Percentiles rank a stretch among this genome's conserved stretches.
phyloP scores from a whole-genome alignment of 2,329 filamentous ascomycete species.

The Stromatinia cepivora region DNA sequence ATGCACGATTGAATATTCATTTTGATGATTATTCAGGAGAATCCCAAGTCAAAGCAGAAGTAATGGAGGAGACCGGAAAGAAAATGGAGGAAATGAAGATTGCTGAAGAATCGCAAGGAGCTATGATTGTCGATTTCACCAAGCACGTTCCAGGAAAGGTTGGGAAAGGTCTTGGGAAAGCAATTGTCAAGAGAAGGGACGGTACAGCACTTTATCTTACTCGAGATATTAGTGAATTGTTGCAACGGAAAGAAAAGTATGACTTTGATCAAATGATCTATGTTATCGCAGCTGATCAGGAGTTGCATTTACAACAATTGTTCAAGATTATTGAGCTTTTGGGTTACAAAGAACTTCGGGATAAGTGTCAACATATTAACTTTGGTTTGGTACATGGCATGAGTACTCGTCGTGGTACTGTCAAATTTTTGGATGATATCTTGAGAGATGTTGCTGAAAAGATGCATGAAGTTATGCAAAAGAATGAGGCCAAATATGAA shows the following conservation, averaged over 20 bases:
- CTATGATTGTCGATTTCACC: slow-evolving; percentile 70
- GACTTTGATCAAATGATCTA: slow-evolving; percentile 80
- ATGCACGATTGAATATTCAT: slow-evolving; percentile 67
- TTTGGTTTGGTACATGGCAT: slow-evolving; percentile 72
- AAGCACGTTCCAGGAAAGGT: slow-evolving; percentile 65
- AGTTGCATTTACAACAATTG: slow-evolving; percentile 70
- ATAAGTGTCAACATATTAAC: slow-evolving; percentile 71
- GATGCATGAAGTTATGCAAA: slow-evolving; percentile 97
- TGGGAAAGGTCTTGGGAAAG: slow-evolving; percentile 68
- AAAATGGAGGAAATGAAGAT: slow-evolving; percentile 64
- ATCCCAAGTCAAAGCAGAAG: slow-evolving; percentile 66
- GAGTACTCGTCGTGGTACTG: slow-evolving; percentile 71
- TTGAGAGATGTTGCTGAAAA: slow-evolving; percentile 80
- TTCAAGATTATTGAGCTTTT: slow-evolving; percentile 77
- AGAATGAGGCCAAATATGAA: slow-evolving; percentile 85
- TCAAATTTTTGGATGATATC: slow-evolving; percentile 72
- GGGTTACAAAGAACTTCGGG: slow-evolving; percentile 65
- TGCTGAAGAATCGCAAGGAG: slow-evolving; percentile 69
- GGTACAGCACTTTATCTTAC: slow-evolving; percentile 78
- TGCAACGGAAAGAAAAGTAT: slow-evolving; percentile 63
- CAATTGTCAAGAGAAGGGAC: slow-evolving; percentile 70
- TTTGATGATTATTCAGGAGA: slow-evolving; percentile 75
- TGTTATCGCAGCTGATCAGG: slow-evolving; percentile 71
- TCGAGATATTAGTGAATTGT: slow-evolving; percentile 72
- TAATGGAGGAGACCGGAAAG: slow-evolving; percentile 64